A percentile compares a stretch with the other conserved stretches of the same genome.
These are phyloP conservation scores for Linnemannia exigua DNA, from an alignment of 192 early-diverging fungal genomes.

Conservation along the genomic window DNA sequence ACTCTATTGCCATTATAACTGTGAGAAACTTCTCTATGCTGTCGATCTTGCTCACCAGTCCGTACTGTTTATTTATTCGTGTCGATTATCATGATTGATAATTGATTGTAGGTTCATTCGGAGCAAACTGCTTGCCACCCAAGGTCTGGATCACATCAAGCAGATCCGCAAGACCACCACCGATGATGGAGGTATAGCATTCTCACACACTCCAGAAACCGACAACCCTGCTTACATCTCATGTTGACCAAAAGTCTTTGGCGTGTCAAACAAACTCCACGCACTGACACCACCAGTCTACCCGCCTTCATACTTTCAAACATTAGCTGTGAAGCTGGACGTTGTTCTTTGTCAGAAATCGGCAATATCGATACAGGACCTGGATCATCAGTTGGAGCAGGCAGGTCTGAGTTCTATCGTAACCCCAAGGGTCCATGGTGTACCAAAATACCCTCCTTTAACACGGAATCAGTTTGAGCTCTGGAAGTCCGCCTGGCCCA, in stretches of 20 bases:
- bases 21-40: background rate
- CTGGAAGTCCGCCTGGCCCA: conserved; percentile 89
- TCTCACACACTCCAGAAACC: background rate
- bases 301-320: background rate
- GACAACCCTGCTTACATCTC: background rate
- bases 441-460: conserved; percentile 74
- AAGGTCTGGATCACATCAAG: conserved; percentile 62
- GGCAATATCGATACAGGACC: conserved; percentile 27
- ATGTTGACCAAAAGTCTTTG: background rate
- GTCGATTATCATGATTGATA: background rate
- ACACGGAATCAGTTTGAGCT: conserved; percentile 79
- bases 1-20: too few species aligned
- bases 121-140: conserved; percentile 52
- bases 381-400: conserved; percentile 32
- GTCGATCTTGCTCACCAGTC: background rate
- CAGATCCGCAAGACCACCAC: conserved; percentile 50
- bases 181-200: conserved; percentile 17
- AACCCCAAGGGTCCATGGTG: conserved; percentile 49
- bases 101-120: conserved; percentile 63
- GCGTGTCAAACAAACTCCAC: background rate
- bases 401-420: conserved; percentile 43
- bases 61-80: background rate
- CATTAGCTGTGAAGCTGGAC: conserved; percentile 36
- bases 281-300: background rate
- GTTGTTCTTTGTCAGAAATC: conserved; percentile 56